Percentiles rank a stretch among this genome's conserved stretches.
phyloP scores from a whole-genome alignment of 805 yeast genomes.

The Lachancea fermentati region DNA sequence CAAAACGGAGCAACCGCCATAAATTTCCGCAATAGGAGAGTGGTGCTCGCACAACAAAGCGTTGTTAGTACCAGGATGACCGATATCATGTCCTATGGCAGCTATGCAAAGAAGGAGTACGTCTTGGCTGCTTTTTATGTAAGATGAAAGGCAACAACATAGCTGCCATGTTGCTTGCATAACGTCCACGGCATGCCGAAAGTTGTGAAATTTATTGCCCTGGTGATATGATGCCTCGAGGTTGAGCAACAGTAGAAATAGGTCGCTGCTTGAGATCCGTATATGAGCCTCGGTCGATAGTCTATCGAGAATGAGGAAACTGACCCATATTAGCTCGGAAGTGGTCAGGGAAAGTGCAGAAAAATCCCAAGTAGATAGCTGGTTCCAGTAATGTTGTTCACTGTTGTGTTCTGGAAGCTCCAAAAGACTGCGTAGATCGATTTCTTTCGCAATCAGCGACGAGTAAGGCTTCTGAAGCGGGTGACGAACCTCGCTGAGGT shows the following conservation, averaged over 20 bases:
- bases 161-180: constrained; percentile 81
- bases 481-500: constrained; percentile 12
- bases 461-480: constrained; percentile 1
- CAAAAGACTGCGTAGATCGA: constrained; percentile 5
- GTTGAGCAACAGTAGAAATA: constrained; percentile 56
- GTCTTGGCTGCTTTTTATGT: constrained; percentile 36
- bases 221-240: constrained; percentile 74
- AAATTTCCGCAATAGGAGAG: constrained; percentile 60
- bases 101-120: constrained; percentile 61
- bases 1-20: constrained; percentile 61
- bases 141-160: constrained; percentile 19
- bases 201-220: constrained; percentile 90
- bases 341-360: constrained; percentile 24
- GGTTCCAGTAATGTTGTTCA: constrained; percentile 14
- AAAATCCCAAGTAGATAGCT: constrained; percentile 27
- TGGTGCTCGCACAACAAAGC: constrained; percentile 52
- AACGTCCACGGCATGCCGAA: constrained; percentile 93
- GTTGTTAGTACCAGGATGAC: constrained; percentile 95
- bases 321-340: constrained; percentile 25
- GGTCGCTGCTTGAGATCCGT: constrained; percentile 36
- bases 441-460: neutral
- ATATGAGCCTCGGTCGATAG: constrained; percentile 16
- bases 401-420: constrained; percentile 7
- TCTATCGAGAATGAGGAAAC: constrained; percentile 20
- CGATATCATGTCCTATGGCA: constrained; percentile 91